phyloP scores from a whole-genome alignment of 148 eudicot genomes.

The Dianthus caryophyllus region DNA sequence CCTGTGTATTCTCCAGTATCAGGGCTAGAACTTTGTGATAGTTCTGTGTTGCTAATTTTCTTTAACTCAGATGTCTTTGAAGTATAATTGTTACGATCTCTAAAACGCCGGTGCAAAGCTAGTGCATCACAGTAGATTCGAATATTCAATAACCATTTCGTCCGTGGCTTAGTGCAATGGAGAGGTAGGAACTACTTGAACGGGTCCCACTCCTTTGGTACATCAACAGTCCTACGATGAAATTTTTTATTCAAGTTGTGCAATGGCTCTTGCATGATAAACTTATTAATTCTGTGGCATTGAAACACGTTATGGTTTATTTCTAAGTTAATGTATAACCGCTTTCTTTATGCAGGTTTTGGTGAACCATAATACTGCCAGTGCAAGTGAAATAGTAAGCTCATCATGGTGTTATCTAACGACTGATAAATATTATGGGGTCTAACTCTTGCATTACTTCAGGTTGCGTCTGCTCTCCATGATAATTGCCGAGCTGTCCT shows the following conservation, averaged over 20 bases:
- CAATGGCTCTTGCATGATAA: neutral
- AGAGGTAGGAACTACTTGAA: too few species aligned
- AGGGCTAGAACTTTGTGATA: neutral
- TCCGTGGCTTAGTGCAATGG: neutral
- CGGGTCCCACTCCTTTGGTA: too few species aligned
- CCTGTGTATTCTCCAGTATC: neutral
- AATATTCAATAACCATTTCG: neutral
- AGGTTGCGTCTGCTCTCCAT: slow-evolving; percentile 98
- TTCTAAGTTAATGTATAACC: slow-evolving; percentile 1
- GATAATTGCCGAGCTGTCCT: slow-evolving; percentile 95
- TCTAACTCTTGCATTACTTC: slow-evolving; percentile 28
- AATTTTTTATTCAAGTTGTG: too few species aligned
- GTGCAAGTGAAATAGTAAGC: slow-evolving; percentile 97
- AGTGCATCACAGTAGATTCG: neutral
- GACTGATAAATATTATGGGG: slow-evolving; percentile 11
- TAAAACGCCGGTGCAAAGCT: neutral
- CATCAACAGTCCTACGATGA: too few species aligned
- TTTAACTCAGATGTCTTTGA: neutral
- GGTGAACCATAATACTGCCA: slow-evolving; percentile 91
- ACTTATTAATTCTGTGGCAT: neutral
- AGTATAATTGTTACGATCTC: neutral
- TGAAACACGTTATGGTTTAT: neutral
- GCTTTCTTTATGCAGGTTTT: slow-evolving; percentile 54
- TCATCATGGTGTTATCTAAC: slow-evolving; percentile 3
- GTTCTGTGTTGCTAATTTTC: neutral